Percentiles rank a stretch among this genome's conserved stretches.
phyloP scores from a whole-genome alignment of 2,329 filamentous ascomycete genomes.

The Periconia digitata region DNA sequence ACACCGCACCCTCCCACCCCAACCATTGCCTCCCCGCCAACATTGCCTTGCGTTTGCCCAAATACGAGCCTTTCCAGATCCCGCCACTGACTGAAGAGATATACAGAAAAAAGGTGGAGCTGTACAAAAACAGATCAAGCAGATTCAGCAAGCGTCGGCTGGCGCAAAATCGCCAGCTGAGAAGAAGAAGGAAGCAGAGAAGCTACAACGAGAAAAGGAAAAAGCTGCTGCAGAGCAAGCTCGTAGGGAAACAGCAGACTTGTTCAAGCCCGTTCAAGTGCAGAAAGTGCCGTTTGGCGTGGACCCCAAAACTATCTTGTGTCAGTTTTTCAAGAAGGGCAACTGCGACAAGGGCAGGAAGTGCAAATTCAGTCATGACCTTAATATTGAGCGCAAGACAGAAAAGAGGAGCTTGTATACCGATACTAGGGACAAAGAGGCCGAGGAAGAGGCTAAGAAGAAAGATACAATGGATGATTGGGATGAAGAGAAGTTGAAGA shows the following conservation, averaged over 20 bases:
- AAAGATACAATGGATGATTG: constrained; percentile 92
- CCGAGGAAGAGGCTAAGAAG: constrained; percentile 76
- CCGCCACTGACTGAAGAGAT: constrained; percentile 7
- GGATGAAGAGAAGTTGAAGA: constrained; percentile 94
- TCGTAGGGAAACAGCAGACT: constrained; percentile 73
- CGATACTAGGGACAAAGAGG: constrained; percentile 74
- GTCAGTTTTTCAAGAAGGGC: constrained; percentile 96
- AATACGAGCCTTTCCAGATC: constrained; percentile 1
- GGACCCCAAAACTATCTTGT: constrained; percentile 95
- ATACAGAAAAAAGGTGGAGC: constrained; percentile 81
- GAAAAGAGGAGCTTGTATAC: constrained; percentile 92
- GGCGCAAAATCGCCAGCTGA: constrained; percentile 80
- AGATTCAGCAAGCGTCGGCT: constrained; percentile 64
- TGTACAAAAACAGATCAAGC: constrained; percentile 77
- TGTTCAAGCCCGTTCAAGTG: constrained; percentile 91
- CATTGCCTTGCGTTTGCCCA: not conserved
- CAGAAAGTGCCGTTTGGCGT: constrained; percentile 98
- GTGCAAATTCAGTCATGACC: constrained; percentile 97
- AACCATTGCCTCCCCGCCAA: constrained; percentile 2
- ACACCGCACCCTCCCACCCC: constrained; percentile 2
- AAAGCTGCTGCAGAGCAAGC: constrained; percentile 89
- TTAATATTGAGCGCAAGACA: constrained; percentile 84
- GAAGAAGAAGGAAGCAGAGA: constrained; percentile 74
- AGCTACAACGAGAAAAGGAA: constrained; percentile 72
- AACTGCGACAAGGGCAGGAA: constrained; percentile 91